Evolutionary conservation across 176 grass and related monocot species (phyloP), one percentile per base, ranked within the genome.

Genomic region (Raddia distichophylla): DNA sequence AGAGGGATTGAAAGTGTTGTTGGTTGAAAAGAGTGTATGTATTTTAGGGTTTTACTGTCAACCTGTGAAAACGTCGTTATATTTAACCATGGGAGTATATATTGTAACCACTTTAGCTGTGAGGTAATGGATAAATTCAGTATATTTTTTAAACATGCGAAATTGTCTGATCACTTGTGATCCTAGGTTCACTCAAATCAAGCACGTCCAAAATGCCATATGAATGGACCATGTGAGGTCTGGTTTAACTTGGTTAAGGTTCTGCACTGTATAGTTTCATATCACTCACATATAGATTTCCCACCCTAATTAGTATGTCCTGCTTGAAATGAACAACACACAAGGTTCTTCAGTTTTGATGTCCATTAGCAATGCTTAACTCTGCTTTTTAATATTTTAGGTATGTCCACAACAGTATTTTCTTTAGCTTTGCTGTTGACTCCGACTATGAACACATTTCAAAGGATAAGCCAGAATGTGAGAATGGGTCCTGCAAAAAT

Each of bases 331-430:
- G 43, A 35, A 60, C 37, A 10, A 49, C 51, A 33, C 27, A n/a
- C 16, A 37, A 60, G 17, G 8, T 53, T 37, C 15, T 55, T 54
- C 52, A 63, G 4, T 69, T 84, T 50, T 50, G n/a, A 40, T 65
- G 62, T 55, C 19, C 3, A 40, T 89, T 15, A 47, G 46, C 72
- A n/a, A 77, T 84, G 45, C 86, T 86, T 69, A 87, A 48, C 16
- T 56, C 7, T 88, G 19, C 34, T 85, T 10, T 75, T 68, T 17
- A 47, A 62, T 74, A 54, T 44, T 88, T 76, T 72, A 99, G 96
- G 96, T 99, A 99, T 79, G 96, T 99, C 42, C 93, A 99, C 85
- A 99, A 99, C 81, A 99, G 91, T 55, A 95, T 99, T 46, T 99
- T 99, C 96, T 99, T 99, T 79, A 99, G 96, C 81, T 99, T 99